Evolutionary conservation across 495 filamentous ascomycete genomes (phyloP).

Genomic region (Tuber magnatum): DNA sequence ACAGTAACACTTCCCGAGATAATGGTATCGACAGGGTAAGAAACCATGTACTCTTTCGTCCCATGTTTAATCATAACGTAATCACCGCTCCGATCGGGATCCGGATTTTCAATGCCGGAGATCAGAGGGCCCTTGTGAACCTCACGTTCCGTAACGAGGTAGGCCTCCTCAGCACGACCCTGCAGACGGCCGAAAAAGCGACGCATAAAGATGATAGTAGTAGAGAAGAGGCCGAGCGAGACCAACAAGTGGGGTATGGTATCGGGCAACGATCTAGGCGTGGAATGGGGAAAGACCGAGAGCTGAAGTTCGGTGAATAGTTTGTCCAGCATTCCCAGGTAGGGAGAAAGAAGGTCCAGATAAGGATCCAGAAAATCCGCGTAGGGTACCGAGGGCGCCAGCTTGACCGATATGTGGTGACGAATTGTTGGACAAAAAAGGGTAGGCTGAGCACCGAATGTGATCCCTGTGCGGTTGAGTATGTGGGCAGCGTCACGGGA

Average conservation of each 20-base stretch:
- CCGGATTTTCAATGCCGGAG: conserved; percentile 24
- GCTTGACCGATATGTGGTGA: conserved; percentile 20
- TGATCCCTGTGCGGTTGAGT: background rate
- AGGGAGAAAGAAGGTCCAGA: conserved; percentile 25
- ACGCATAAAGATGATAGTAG: conserved; percentile 30
- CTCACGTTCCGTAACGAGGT: conserved; percentile 7
- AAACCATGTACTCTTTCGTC: conserved; percentile 31
- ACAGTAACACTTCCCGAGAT: conserved; percentile 27
- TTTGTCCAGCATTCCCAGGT: conserved; percentile 23
- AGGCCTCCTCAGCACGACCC: background rate
- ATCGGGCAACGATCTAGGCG: conserved; percentile 30
- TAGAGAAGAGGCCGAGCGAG: conserved; percentile 26
- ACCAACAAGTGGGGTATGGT: conserved; percentile 30
- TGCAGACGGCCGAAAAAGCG: conserved; percentile 32
- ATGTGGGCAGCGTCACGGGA: background rate
- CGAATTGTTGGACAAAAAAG: background rate
- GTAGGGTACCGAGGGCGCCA: conserved; percentile 32
- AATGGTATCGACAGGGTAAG: conserved; percentile 26
- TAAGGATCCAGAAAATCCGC: conserved; percentile 25
- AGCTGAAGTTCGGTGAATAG: conserved; percentile 35
- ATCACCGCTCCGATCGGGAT: conserved; percentile 29
- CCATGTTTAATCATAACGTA: conserved; percentile 31
- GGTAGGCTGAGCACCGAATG: background rate
- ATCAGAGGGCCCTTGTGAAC: conserved; percentile 16
- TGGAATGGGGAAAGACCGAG: conserved; percentile 16